Percentiles rank a stretch among this genome's conserved stretches.
Evolutionary conservation across 2,329 filamentous ascomycete species (phyloP).

Genomic region (Fusarium mexicanum): DNA sequence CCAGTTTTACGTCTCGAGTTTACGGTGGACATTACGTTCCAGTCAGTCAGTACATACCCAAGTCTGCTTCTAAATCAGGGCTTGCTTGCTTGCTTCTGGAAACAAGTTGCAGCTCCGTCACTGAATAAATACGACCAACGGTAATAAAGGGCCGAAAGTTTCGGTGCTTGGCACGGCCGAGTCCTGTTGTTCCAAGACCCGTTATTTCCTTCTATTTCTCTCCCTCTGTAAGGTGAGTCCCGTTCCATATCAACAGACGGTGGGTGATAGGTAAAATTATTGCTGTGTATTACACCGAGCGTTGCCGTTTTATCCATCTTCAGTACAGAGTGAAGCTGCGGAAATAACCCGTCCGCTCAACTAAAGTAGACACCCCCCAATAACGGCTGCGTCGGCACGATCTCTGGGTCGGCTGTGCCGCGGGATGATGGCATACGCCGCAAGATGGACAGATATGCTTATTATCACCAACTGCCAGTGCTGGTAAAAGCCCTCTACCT

Average conservation of each 20-base stretch:
- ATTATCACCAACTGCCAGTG: constrained; percentile 32
- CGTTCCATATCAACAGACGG: background rate
- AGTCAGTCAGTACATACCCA: background rate
- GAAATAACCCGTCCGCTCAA: constrained; percentile 24
- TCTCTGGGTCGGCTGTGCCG: constrained; percentile 38
- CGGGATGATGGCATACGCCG: constrained; percentile 43
- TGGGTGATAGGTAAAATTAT: constrained; percentile 2
- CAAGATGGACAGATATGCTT: constrained; percentile 45
- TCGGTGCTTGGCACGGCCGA: constrained; percentile 38
- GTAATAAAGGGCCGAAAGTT: constrained; percentile 24
- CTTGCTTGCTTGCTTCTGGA: background rate
- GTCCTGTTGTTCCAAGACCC: constrained; percentile 34
- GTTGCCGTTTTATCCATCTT: background rate
- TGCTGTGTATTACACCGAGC: constrained; percentile 3
- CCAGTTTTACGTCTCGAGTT: constrained; percentile 12
- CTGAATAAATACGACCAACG: background rate
- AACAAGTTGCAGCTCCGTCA: background rate
- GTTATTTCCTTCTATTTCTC: constrained; percentile 10
- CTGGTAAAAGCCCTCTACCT: constrained; percentile 9
- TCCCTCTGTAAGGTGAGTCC: background rate
- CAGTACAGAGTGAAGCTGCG: background rate
- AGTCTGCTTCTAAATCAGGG: background rate
- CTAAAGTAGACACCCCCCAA: constrained; percentile 24
- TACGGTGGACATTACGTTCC: background rate
- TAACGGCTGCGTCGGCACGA: constrained; percentile 44